A percentile compares a stretch with the other conserved stretches of the same genome.
Evolutionary conservation across 2,329 filamentous ascomycete species (phyloP).

Genomic region (Exophiala calicioides): DNA sequence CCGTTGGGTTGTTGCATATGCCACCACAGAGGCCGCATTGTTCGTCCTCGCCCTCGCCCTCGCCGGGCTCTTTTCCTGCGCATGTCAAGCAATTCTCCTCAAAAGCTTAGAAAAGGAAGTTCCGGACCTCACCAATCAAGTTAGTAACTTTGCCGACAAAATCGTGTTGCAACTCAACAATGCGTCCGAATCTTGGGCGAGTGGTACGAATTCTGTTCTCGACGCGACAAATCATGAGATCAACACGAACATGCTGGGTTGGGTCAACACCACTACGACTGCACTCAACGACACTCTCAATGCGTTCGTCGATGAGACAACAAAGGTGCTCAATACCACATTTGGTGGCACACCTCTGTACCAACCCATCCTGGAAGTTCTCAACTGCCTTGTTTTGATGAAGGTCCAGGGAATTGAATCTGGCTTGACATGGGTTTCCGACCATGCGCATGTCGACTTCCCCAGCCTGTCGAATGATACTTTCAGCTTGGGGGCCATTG

Average conservation of each 20-base stretch:
- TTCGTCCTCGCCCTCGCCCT: constrained; percentile 81
- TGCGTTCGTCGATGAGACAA: constrained; percentile 75
- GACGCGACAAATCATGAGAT: constrained; percentile 65
- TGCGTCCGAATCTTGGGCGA: constrained; percentile 74
- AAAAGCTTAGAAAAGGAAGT: constrained; percentile 71
- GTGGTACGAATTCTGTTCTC: constrained; percentile 73
- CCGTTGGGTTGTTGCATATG: constrained; percentile 83
- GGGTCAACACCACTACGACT: constrained; percentile 79
- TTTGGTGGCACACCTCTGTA: constrained; percentile 83
- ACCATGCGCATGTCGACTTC: constrained; percentile 80
- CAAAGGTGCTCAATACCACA: constrained; percentile 68
- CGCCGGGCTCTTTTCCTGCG: constrained; percentile 77
- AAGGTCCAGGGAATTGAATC: constrained; percentile 84
- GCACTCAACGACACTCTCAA: constrained; percentile 86
- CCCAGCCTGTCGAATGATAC: constrained; percentile 76
- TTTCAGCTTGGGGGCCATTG: constrained; percentile 76
- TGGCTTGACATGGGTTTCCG: constrained; percentile 89
- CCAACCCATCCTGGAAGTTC: constrained; percentile 73
- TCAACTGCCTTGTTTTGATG: constrained; percentile 83
- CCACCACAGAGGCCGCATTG: constrained; percentile 80
- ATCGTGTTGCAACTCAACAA: constrained; percentile 72
- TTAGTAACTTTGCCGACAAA: constrained; percentile 75
- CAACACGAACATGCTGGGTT: constrained; percentile 81
- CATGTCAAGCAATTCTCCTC: constrained; percentile 81
- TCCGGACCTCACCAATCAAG: constrained; percentile 71